Conservation (phyloP, 768 basidiomycete genomes). For the Tricholoma terreum region DNA sequence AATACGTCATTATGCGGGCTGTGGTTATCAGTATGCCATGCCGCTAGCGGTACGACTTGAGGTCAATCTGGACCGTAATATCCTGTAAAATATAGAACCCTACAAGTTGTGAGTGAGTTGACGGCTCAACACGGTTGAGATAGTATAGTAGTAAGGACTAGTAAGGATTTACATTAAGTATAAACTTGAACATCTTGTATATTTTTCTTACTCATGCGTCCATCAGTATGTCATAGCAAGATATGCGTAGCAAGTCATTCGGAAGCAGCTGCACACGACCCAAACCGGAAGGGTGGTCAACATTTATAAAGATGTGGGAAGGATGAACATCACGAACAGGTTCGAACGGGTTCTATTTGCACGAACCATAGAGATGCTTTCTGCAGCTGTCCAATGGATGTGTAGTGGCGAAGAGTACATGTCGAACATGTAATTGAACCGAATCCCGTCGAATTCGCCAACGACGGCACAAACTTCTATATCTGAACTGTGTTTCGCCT, state of each 20-base stretch:
- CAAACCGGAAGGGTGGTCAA: constrained; percentile 19
- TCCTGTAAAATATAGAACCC: too few species aligned
- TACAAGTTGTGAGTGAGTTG: too few species aligned
- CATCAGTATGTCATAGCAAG: constrained; percentile 37
- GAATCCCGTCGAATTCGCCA: constrained; percentile 38
- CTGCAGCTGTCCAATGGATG: too few species aligned
- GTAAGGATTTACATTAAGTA: too few species aligned
- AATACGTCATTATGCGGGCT: too few species aligned
- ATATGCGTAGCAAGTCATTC: constrained; percentile 40
- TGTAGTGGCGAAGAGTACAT: constrained; percentile 41
- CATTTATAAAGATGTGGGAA: background rate
- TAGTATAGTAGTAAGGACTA: too few species aligned
- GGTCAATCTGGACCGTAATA: too few species aligned
- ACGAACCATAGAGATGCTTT: constrained; percentile 39
- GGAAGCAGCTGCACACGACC: too few species aligned
- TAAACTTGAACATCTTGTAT: too few species aligned
- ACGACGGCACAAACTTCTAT: constrained; percentile 35
- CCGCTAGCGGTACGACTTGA: constrained; percentile 37
- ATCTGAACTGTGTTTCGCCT: constrained; percentile 46
- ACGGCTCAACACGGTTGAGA: too few species aligned
- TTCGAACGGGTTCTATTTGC: constrained; percentile 39
- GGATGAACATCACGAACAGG: constrained; percentile 19
- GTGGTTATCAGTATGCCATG: constrained; percentile 19
- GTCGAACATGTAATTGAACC: constrained; percentile 39
- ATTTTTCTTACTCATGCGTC: too few species aligned